A percentile compares a stretch with the other conserved stretches of the same genome.
Conservation (phyloP, 2,329 filamentous ascomycete species). For the Fusarium sp. region DNA sequence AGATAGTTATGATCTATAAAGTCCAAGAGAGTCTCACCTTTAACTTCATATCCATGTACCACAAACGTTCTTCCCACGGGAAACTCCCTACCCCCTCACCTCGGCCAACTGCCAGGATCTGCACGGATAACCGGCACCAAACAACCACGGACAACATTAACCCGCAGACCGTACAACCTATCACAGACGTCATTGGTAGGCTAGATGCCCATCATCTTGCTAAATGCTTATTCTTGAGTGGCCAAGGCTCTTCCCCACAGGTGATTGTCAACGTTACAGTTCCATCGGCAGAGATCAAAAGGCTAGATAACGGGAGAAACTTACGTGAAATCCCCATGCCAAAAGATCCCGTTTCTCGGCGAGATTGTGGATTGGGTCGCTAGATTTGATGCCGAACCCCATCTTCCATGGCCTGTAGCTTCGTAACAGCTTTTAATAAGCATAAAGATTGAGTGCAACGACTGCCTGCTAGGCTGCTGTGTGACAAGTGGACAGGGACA, state of each 20-base stretch:
- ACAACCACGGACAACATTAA: neutral
- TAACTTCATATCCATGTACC: no score
- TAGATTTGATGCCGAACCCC: no score
- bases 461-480: no score
- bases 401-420: no score
- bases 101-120: neutral
- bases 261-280: neutral
- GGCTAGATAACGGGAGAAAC: neutral
- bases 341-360: neutral
- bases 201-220: neutral
- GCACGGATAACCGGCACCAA: constrained; percentile 14
- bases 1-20: no score
- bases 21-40: no score
- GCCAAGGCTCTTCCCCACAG: neutral
- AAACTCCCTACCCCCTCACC: neutral
- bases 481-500: no score
- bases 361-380: neutral
- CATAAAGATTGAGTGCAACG: no score
- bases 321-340: neutral
- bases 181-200: neutral
- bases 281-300: neutral
- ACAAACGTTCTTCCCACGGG: no score
- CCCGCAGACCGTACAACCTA: neutral
- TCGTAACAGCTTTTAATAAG: no score
- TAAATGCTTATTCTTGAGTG: neutral